A percentile compares a stretch with the other conserved stretches of the same genome.
Conservation (phyloP, 768 basidiomycete species). For the Omphalotus guepiniiformis region DNA sequence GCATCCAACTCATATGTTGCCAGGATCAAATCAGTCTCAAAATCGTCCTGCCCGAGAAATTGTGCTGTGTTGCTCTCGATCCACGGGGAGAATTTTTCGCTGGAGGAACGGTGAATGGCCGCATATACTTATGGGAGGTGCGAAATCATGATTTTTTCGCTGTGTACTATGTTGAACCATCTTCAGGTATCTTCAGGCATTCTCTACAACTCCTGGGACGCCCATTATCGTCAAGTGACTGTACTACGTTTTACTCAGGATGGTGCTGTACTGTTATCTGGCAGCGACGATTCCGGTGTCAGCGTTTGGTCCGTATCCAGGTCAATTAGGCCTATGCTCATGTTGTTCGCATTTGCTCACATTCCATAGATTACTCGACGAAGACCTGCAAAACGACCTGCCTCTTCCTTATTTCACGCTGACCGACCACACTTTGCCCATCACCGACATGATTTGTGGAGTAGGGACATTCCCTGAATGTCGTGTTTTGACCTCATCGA, state of each 20-base stretch:
- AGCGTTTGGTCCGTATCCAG: constrained; percentile 87
- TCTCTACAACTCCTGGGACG: constrained; percentile 87
- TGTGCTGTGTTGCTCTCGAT: constrained; percentile 77
- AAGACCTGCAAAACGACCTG: constrained; percentile 68
- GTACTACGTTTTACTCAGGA: constrained; percentile 82
- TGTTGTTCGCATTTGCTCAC: constrained; percentile 7
- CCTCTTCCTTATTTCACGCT: constrained; percentile 75
- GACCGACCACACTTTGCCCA: constrained; percentile 88
- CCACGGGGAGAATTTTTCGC: constrained; percentile 72
- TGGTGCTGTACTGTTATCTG: constrained; percentile 74
- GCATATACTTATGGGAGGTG: constrained; percentile 96
- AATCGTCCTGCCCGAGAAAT: constrained; percentile 85
- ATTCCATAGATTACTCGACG: constrained; percentile 61
- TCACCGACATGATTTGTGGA: constrained; percentile 80
- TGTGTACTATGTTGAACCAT: constrained; percentile 4
- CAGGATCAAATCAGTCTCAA: constrained; percentile 90
- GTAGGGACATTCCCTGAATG: constrained; percentile 74
- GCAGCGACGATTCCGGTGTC: constrained; percentile 86
- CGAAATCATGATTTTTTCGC: constrained; percentile 25
- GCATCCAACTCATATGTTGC: background rate
- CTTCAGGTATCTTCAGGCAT: constrained; percentile 88
- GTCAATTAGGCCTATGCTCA: constrained; percentile 41
- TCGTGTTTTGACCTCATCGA: constrained; percentile 73
- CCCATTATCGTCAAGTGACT: constrained; percentile 89
- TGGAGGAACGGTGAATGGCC: constrained; percentile 83